Base-by-base conservation (phyloP, 2,329 filamentous ascomycete species). In the Polytolypa hystricis region DNA sequence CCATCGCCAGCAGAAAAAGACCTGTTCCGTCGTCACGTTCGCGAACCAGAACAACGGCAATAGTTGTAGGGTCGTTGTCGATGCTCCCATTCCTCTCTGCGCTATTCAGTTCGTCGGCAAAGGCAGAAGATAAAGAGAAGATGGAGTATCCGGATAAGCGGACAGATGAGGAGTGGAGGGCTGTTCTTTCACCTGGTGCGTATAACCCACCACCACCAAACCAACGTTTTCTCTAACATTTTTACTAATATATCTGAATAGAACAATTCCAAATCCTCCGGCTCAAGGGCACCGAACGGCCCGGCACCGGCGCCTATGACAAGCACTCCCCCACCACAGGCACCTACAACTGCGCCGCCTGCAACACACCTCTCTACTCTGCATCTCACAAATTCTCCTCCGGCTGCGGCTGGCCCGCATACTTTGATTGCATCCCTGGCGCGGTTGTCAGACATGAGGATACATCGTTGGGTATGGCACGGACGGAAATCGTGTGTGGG, bases 321-420 rank as follows among this genome's bases (percentile, higher is more conserved):
- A 85, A 89, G 59, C 86, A 95, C 68, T 73, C 79, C 56, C 78
- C 86, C 1, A 61, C 71, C 0, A 55, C 71, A 4, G 93, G 91
- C 39, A 74, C 85, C 37, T 98, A 96, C 66, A 78, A 71, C 30
- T 98, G 91, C 62, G 84, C 83, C 12, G 91, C 76, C 35, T 98
- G 91, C 69, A 61, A 79, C 18, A 74, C 86, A 5, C 87, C 91
- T 4, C 76, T 98, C 12, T 98, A 98, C 74, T 89, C 79, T 60
- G 87, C 91, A 18, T 73, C 73, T 44, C 87, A 94, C 64, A 98
- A 98, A 62, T 98, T 98, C 73, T 84, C 84, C 61, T 93, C 84
- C 12, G 85, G 86, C 28, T 98, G 91, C 62, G 91, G 91, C 42
- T 98, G 91, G 91, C 91, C 91, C 0, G 91, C 91, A 9, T 98